Percentiles rank a stretch among this genome's conserved stretches.
These are phyloP conservation scores for Ceratobasidium sp. DNA, from an alignment of 1,284 basidiomycete genomes.

Conservation along the genomic window DNA sequence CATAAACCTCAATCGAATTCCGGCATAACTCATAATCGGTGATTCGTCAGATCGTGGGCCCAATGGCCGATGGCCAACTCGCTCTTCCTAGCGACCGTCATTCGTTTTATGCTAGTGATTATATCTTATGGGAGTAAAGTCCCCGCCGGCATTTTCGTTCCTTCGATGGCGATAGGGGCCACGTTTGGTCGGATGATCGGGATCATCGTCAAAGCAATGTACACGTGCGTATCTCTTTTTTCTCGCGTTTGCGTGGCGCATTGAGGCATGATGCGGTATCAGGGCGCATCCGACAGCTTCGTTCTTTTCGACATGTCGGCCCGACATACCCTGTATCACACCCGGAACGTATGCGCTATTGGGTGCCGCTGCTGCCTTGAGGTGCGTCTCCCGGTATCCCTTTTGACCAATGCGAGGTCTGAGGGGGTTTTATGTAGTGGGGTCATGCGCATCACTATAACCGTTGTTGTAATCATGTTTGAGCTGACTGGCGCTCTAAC, in stretches of 20 bases:
- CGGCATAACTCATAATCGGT: not conserved
- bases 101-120: slow-evolving; percentile 86
- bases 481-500: slow-evolving; percentile 98
- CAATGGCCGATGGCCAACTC: slow-evolving; percentile 98
- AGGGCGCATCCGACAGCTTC: slow-evolving; percentile 83
- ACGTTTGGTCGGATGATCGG: slow-evolving; percentile 96
- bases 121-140: slow-evolving; percentile 96
- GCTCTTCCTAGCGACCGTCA: slow-evolving; percentile 86
- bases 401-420: no score
- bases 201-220: slow-evolving; percentile 91
- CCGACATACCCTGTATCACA: slow-evolving; percentile 95
- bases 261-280: slow-evolving; percentile 21
- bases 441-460: slow-evolving; percentile 95
- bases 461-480: slow-evolving; percentile 99
- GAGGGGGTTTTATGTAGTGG: slow-evolving; percentile 63
- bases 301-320: slow-evolving; percentile 88
- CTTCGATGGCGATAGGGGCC: slow-evolving; percentile 96
- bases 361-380: slow-evolving; percentile 92
- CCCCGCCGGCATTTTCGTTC: slow-evolving; percentile 96
- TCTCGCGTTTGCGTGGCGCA: not conserved
- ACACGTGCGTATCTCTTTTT: slow-evolving; percentile 63
- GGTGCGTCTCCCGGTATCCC: slow-evolving; percentile 57
- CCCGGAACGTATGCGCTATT: slow-evolving; percentile 97
- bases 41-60: slow-evolving; percentile 67
- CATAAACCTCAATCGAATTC: not conserved